Evolutionary conservation across 2,329 filamentous ascomycete genomes (phyloP), one percentile per base, ranked within the genome.

Genomic region (Epicoccum sorghinum): DNA sequence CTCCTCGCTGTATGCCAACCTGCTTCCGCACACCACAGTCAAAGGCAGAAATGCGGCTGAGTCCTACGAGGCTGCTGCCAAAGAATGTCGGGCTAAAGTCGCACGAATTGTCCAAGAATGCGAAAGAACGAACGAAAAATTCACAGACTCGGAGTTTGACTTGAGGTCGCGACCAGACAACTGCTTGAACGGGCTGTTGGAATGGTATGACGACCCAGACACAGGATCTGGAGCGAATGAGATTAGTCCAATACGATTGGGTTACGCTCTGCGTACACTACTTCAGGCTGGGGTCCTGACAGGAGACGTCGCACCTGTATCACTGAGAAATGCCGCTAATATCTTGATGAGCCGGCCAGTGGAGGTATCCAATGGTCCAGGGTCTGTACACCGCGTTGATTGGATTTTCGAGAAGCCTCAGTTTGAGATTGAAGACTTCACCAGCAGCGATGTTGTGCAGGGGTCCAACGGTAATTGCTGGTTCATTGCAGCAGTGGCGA

Each of bases 391-490:
- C 50, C 65, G 70, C 9, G 56, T 73, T n/a, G 66, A 90, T 71
- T 89, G 91, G 68, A 88, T 93, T 25, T 93, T 93, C 57, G 89
- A 92, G 35, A 79, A 84, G 0, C 89, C 90, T 0, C 78, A 85
- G 52, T 95, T 96, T 70, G 92, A 84, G 67, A 83, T 91, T 47
- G 89, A 93, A 55, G 88, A 89, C 0, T 88, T 88, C 5, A 86
- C 86, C 3, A 88, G 89, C 32, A 89, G 87, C 52, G 90, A 95
- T 72, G 86, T 96, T 8, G 83, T 88, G 12, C 91, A 95, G 72
- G 91, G 91, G 1, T 79, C 82, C 3, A 86, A 88, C 58, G 91
- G 91, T 0, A 90, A 96, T 68, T 96, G 91, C 71, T 96, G 91
- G 90, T 84, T 95, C 54, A 85, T 96, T 76, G 88, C 91, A 8